Percentiles rank a stretch among this genome's conserved stretches.
Evolutionary conservation across 2,329 filamentous ascomycete species (phyloP).

Genomic region (Penicillium paneum): DNA sequence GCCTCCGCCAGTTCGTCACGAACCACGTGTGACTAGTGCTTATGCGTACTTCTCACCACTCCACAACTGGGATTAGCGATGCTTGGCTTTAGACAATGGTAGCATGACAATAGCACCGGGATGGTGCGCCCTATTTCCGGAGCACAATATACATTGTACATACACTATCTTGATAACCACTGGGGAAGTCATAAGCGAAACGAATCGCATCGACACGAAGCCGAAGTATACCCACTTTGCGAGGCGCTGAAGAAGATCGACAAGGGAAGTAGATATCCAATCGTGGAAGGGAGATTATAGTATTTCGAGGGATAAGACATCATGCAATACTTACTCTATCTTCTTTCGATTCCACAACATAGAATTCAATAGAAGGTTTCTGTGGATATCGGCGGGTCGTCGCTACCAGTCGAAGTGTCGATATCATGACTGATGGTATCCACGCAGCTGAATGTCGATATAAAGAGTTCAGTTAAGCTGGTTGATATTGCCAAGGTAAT

Average conservation of each 20-base stretch:
- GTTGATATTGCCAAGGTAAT: not conserved
- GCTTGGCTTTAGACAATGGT: not conserved
- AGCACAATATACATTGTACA: not conserved
- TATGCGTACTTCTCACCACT: not conserved
- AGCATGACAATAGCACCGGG: not conserved
- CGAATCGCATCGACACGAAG: not conserved
- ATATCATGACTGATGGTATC: not conserved
- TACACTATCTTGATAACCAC: not conserved
- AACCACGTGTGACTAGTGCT: constrained; percentile 11
- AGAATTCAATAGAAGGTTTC: not conserved
- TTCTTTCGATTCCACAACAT: too few species aligned
- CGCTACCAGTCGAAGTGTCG: not conserved
- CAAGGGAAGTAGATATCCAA: not conserved
- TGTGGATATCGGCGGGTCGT: not conserved
- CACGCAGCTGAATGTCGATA: not conserved
- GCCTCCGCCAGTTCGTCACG: constrained; percentile 3
- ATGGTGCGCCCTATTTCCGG: not conserved
- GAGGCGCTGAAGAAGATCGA: constrained; percentile 7
- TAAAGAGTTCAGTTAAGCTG: not conserved
- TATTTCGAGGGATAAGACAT: not conserved
- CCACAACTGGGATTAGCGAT: not conserved
- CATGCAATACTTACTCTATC: not conserved
- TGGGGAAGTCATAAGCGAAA: not conserved
- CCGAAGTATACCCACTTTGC: not conserved
- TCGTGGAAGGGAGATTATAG: not conserved